Evolutionary conservation across 805 yeast species (phyloP).

Genomic region (Tetrapisispora taiwanensis): DNA sequence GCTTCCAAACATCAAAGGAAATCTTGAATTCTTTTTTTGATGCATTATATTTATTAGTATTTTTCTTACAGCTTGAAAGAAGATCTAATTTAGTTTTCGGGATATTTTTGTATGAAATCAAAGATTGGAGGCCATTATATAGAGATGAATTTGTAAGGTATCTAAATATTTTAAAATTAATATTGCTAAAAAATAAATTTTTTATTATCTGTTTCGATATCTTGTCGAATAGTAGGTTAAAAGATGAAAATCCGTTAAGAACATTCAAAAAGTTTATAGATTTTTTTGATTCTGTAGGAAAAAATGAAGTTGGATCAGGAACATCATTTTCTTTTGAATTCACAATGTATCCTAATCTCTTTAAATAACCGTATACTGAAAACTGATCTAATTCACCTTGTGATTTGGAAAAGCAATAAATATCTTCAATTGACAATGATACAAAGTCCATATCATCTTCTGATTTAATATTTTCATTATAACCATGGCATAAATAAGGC

Average conservation of each 20-base stretch:
- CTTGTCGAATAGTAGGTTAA: not conserved
- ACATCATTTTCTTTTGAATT: slow-evolving; percentile 16
- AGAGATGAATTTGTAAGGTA: slow-evolving; percentile 24
- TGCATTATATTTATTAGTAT: not conserved
- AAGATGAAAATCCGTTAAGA: not conserved
- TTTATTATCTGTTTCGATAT: slow-evolving; percentile 7
- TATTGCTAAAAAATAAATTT: slow-evolving; percentile 13
- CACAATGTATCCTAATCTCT: slow-evolving; percentile 70
- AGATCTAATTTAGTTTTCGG: slow-evolving; percentile 11
- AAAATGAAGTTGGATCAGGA: slow-evolving; percentile 8
- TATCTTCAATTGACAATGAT: slow-evolving; percentile 50
- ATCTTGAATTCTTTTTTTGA: slow-evolving; percentile 22
- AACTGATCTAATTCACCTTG: slow-evolving; percentile 42
- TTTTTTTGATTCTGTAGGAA: slow-evolving; percentile 5
- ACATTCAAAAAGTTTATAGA: not conserved
- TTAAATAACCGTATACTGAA: slow-evolving; percentile 62
- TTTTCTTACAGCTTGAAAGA: not conserved
- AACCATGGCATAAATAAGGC: slow-evolving; percentile 24
- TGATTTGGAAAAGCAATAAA: slow-evolving; percentile 42
- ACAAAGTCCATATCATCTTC: slow-evolving; percentile 18
- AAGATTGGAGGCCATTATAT: slow-evolving; percentile 22
- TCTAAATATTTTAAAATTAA: slow-evolving; percentile 12
- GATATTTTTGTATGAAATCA: slow-evolving; percentile 17
- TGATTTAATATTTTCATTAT: slow-evolving; percentile 5
- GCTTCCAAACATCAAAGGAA: slow-evolving; percentile 75